These are phyloP conservation scores for Podaxis sp. DNA, from an alignment of 768 basidiomycete genomes.

Conservation along the genomic window DNA sequence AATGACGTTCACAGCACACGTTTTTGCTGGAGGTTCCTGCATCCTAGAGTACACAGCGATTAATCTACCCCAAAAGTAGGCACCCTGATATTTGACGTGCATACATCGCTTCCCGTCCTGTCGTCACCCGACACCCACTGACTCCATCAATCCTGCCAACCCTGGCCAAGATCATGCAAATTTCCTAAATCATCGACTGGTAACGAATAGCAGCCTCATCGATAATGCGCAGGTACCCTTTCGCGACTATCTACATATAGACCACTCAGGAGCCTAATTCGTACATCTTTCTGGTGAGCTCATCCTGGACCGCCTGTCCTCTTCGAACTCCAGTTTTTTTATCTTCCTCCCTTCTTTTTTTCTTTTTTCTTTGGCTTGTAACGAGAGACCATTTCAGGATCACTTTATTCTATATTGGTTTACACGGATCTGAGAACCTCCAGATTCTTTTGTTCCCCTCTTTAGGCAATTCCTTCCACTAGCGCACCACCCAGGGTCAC, in stretches of 20 bases:
- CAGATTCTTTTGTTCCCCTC: conserved; percentile 9
- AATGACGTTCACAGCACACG: not conserved
- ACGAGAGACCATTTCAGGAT: not conserved
- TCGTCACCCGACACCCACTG: not conserved
- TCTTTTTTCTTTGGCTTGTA: not conserved
- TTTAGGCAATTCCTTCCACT: not conserved
- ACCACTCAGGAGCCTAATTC: too few relatives aligned
- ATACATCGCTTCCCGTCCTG: not conserved
- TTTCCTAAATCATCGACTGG: not conserved
- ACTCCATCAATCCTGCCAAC: not conserved
- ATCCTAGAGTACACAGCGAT: not conserved
- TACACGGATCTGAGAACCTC: not conserved
- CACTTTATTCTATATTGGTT: not conserved
- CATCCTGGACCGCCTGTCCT: too few relatives aligned
- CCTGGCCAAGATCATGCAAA: not conserved
- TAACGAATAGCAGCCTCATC: not conserved
- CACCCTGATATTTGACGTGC: not conserved
- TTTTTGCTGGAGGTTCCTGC: not conserved
- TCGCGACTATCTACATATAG: too few relatives aligned
- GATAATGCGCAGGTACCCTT: too few relatives aligned
- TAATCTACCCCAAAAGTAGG: not conserved
- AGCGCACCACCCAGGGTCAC: not conserved
- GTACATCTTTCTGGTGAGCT: too few relatives aligned
- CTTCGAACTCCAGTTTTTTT: too few relatives aligned
- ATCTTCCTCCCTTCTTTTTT: too few relatives aligned